Percentiles rank a stretch among this genome's conserved stretches.
phyloP scores from a whole-genome alignment of 225 moss, liverwort and hornwort genomes.

The Pleurozium schreberi region DNA sequence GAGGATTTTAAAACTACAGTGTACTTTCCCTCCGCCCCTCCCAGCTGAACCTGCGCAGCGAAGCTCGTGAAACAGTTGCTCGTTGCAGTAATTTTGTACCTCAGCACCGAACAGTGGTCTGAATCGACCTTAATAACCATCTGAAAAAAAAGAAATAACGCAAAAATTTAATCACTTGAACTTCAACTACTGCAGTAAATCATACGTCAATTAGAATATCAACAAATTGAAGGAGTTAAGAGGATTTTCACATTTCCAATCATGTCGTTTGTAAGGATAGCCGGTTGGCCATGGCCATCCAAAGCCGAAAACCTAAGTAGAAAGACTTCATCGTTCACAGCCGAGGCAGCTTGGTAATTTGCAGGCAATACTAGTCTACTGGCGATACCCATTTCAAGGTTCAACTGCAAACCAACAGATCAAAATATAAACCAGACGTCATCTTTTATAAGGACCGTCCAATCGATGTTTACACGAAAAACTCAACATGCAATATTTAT shows the following conservation, averaged over 20 bases:
- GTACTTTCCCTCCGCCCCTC: conserved; percentile 2
- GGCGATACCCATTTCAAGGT: conserved; percentile 29
- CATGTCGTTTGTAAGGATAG: conserved; percentile 3
- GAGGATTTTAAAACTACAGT: background rate
- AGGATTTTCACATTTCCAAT: background rate
- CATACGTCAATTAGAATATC: background rate
- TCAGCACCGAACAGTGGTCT: background rate
- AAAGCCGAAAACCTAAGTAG: conserved; percentile 32
- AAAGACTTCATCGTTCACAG: conserved; percentile 14
- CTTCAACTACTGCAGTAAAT: background rate
- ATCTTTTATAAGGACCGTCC: background rate
- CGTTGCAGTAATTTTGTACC: background rate
- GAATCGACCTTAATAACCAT: background rate
- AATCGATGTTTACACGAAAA: background rate
- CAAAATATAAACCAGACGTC: background rate
- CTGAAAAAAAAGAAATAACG: background rate
- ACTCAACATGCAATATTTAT: background rate
- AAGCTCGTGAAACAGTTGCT: background rate
- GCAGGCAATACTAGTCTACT: conserved; percentile 12
- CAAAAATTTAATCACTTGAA: background rate
- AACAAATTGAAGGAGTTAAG: background rate
- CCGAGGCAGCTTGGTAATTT: background rate
- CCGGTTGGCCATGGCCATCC: conserved; percentile 25
- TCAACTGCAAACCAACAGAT: conserved; percentile 25
- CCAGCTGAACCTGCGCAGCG: background rate